Percentiles rank a stretch among this genome's conserved stretches.
phyloP scores from a whole-genome alignment of 257 asterid genomes.

The Vinca minor region DNA sequence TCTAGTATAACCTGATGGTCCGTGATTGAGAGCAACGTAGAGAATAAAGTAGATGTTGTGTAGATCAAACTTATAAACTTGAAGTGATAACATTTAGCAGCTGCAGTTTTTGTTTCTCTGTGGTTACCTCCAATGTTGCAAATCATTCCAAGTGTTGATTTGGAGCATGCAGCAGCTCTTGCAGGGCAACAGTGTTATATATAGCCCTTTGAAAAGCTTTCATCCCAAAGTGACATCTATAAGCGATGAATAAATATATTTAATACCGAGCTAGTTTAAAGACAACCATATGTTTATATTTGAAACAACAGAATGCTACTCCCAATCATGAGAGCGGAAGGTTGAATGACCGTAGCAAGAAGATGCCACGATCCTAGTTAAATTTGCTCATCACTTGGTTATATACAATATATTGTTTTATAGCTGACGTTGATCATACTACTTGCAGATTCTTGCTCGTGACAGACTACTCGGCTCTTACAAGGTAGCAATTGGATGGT shows the following conservation, averaged over 20 bases:
- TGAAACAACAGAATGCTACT: background rate
- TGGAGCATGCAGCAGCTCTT: background rate
- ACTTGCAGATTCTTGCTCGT: conserved; percentile 71
- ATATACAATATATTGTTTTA: background rate
- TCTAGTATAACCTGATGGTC: background rate
- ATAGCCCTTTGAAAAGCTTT: background rate
- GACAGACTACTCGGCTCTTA: conserved; percentile 78
- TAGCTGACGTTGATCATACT: conserved; percentile 5
- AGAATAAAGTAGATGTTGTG: background rate
- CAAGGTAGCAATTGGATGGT: conserved; percentile 43
- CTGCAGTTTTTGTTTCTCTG: background rate
- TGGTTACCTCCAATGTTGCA: background rate
- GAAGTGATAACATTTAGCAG: background rate
- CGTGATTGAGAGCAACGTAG: conserved; percentile 2
- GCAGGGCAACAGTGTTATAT: background rate
- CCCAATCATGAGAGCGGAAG: background rate
- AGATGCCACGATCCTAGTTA: background rate
- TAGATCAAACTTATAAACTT: background rate
- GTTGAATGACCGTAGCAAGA: background rate
- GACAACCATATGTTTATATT: background rate
- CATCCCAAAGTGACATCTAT: background rate
- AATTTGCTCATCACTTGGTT: background rate
- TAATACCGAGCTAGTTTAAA: background rate
- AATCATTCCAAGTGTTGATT: background rate
- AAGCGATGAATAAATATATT: background rate